Evolutionary conservation across 139 green algal species (phyloP).

Genomic region (Micractinium conductrix): DNA sequence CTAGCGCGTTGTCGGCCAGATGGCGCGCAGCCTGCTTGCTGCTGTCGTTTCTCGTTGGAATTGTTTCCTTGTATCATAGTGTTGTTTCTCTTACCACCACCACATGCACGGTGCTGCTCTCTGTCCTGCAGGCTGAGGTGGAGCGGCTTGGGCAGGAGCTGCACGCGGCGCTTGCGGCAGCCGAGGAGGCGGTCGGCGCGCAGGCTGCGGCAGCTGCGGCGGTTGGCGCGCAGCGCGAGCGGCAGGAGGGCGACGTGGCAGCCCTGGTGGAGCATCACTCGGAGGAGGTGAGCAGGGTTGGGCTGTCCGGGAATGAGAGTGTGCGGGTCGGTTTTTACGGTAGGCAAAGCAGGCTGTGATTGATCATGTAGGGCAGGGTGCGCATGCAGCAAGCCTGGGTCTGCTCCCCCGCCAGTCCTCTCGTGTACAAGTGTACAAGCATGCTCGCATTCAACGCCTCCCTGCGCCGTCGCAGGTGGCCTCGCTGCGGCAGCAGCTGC

Average conservation of each 20-base stretch:
- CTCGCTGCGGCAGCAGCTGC: constrained; percentile 7
- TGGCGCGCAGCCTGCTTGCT: too few relatives aligned
- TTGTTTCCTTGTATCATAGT: too few relatives aligned
- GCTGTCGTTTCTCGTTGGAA: too few relatives aligned
- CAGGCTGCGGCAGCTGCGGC: not conserved
- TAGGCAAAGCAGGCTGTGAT: too few relatives aligned
- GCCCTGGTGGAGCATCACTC: constrained; percentile 21
- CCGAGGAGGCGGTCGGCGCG: not conserved
- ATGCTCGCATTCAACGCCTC: too few relatives aligned
- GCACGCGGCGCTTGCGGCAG: not conserved
- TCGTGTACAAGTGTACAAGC: not conserved
- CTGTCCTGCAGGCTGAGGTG: not conserved
- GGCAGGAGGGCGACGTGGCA: constrained; percentile 19
- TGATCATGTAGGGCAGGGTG: too few relatives aligned
- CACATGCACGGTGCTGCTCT: too few relatives aligned
- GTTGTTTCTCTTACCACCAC: too few relatives aligned
- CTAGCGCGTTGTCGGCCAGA: too few relatives aligned
- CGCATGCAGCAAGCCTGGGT: too few relatives aligned
- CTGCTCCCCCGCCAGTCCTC: not conserved
- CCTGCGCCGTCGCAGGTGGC: constrained; percentile 17
- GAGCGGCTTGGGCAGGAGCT: not conserved
- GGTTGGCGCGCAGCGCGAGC: not conserved
- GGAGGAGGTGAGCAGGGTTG: not conserved
- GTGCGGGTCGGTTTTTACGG: too few relatives aligned
- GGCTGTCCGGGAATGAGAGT: not conserved